These are phyloP conservation scores for Iris macrosiphon DNA, from an alignment of 106 monocot species.

Conservation along the genomic window DNA sequence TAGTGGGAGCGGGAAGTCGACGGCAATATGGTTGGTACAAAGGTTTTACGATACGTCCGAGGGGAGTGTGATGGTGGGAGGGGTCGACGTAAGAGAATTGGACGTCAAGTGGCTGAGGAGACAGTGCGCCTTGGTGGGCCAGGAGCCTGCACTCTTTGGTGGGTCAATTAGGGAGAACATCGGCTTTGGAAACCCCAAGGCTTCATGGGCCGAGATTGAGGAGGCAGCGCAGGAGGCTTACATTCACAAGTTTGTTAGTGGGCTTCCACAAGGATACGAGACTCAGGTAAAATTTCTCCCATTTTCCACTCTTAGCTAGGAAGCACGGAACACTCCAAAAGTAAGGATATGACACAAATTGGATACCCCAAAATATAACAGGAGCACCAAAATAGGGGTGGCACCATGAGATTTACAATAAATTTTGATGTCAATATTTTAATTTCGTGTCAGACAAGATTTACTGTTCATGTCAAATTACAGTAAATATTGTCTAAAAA, in stretches of 20 bases:
- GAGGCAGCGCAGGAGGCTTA: slow-evolving; percentile 29
- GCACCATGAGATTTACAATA: too few species aligned
- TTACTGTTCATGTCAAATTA: too few species aligned
- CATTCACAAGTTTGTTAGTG: slow-evolving; percentile 43
- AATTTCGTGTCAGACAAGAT: too few species aligned
- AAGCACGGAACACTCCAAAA: too few species aligned
- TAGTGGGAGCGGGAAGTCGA: slow-evolving; percentile 37
- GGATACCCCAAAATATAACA: too few species aligned
- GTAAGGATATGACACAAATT: too few species aligned
- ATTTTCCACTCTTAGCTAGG: too few species aligned
- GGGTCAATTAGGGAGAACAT: slow-evolving; percentile 38
- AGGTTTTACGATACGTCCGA: slow-evolving; percentile 28
- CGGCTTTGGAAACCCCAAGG: slow-evolving; percentile 22
- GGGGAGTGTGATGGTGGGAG: slow-evolving; percentile 38
- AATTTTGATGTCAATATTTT: too few species aligned
- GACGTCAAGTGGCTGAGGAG: slow-evolving; percentile 32
- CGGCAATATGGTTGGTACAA: slow-evolving; percentile 38
- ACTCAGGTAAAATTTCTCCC: slow-evolving; percentile 25
- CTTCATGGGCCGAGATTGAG: slow-evolving; percentile 44
- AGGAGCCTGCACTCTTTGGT: slow-evolving; percentile 32
- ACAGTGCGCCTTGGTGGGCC: slow-evolving; percentile 36
- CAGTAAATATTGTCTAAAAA: too few species aligned
- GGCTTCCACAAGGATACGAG: slow-evolving; percentile 37
- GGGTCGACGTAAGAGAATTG: slow-evolving; percentile 28
- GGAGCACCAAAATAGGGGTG: too few species aligned